A percentile compares a stretch with the other conserved stretches of the same genome.
Evolutionary conservation across 2,329 filamentous ascomycete species (phyloP).

Genomic region (Talaromyces albobiverticillius): DNA sequence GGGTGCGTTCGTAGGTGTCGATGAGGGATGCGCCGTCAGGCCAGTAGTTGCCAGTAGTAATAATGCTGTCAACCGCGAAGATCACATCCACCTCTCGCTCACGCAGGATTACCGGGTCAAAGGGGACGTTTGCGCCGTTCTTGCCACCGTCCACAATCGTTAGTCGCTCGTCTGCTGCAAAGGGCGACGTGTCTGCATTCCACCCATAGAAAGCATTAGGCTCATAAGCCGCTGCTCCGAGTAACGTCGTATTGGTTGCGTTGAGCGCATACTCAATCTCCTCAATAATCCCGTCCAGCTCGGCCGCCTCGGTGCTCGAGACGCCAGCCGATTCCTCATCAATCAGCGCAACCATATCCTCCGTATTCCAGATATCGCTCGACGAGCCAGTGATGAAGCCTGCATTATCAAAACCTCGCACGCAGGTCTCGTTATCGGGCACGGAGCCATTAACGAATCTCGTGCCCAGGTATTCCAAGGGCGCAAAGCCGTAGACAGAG

Average conservation of each 20-base stretch:
- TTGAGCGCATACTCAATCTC: constrained; percentile 66
- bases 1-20: constrained; percentile 68
- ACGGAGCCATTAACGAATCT: constrained; percentile 65
- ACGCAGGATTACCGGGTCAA: constrained; percentile 74
- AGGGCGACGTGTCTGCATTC: constrained; percentile 58
- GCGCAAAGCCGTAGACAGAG: constrained; percentile 67
- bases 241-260: constrained; percentile 48
- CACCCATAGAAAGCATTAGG: constrained; percentile 72
- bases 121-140: constrained; percentile 73
- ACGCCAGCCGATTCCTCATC: too few species aligned
- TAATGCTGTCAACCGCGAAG: constrained; percentile 72
- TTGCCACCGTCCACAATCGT: constrained; percentile 76
- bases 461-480: constrained; percentile 68
- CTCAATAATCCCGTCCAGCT: neutral
- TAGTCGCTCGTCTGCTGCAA: constrained; percentile 51
- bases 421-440: constrained; percentile 57
- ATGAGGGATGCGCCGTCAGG: constrained; percentile 73
- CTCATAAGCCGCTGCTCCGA: constrained; percentile 72
- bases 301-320: constrained; percentile 48
- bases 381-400: constrained; percentile 85
- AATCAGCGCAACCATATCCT: too few species aligned
- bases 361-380: neutral
- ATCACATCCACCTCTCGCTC: constrained; percentile 72
- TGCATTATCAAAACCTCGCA: constrained; percentile 76
- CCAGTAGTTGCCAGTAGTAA: constrained; percentile 59